A percentile compares a stretch with the other conserved stretches of the same genome.
Evolutionary conservation across 768 basidiomycete species (phyloP).

Genomic region (Termitomyces sp.): DNA sequence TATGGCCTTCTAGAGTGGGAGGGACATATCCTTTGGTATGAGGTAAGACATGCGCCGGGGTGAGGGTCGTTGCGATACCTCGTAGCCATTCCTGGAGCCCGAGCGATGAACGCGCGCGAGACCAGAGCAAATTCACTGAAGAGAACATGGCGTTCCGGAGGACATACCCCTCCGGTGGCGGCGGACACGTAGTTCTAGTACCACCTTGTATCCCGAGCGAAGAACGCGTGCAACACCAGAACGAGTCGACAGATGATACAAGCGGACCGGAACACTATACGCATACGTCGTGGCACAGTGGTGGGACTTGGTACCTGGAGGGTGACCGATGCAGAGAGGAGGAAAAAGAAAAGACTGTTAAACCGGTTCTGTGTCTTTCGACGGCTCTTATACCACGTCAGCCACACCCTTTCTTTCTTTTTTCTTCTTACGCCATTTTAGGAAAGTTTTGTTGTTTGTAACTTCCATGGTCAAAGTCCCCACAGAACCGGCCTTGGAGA

Average conservation of each 20-base stretch:
- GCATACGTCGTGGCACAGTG: too few relatives aligned
- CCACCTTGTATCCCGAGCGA: too few relatives aligned
- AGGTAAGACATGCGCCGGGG: too few relatives aligned
- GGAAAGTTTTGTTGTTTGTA: background rate
- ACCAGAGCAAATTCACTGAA: background rate
- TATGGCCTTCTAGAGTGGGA: too few relatives aligned
- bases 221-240: too few relatives aligned
- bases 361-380: background rate
- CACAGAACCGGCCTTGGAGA: too few relatives aligned
- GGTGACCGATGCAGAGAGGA: too few relatives aligned
- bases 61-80: background rate
- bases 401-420: background rate
- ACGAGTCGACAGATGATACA: too few relatives aligned
- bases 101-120: background rate
- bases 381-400: background rate
- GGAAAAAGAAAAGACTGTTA: background rate
- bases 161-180: too few relatives aligned
- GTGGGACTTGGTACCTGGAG: background rate
- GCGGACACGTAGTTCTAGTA: too few relatives aligned
- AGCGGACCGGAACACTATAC: too few relatives aligned
- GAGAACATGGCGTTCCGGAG: background rate
- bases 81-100: background rate
- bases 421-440: background rate
- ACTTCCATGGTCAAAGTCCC: background rate
- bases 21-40: too few relatives aligned